Conservation (phyloP, 2,329 filamentous ascomycete genomes). For the Beauveria varroae region DNA sequence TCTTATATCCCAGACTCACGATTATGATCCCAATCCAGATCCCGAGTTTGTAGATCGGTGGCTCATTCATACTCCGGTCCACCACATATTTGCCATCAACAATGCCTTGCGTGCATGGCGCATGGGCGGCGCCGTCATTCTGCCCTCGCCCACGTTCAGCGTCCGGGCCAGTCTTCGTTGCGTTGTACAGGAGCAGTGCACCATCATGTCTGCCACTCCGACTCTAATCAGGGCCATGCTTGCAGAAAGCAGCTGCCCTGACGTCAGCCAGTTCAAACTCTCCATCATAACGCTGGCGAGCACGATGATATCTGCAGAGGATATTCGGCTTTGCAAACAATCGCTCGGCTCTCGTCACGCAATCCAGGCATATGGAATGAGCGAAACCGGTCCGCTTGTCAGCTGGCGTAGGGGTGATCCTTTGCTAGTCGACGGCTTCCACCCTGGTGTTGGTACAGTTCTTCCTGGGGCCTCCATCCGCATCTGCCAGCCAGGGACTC, state of each 20-base stretch:
- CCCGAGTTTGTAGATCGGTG: constrained; percentile 23
- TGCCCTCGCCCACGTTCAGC: constrained; percentile 27
- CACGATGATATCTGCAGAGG: constrained; percentile 23
- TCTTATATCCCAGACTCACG: constrained; percentile 28
- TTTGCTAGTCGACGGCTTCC: constrained; percentile 23
- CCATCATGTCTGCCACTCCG: constrained; percentile 33
- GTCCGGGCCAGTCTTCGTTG: constrained; percentile 25
- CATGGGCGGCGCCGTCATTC: constrained; percentile 26
- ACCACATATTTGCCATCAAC: constrained; percentile 33
- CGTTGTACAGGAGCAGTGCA: constrained; percentile 25
- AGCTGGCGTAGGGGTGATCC: constrained; percentile 29
- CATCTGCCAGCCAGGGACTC: constrained; percentile 27
- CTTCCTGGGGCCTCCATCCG: constrained; percentile 31
- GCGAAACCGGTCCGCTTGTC: constrained; percentile 33
- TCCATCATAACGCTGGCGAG: constrained; percentile 28
- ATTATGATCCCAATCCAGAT: constrained; percentile 28
- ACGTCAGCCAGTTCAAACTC: constrained; percentile 20
- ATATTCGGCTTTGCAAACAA: constrained; percentile 25
- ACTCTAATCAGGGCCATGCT: constrained; percentile 27
- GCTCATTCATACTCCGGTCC: constrained; percentile 31
- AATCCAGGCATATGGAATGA: constrained; percentile 38
- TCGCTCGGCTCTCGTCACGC: constrained; percentile 24
- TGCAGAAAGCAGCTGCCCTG: constrained; percentile 22
- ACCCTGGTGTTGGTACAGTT: constrained; percentile 34
- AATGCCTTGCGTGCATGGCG: constrained; percentile 31